A percentile compares a stretch with the other conserved stretches of the same genome.
Conservation (phyloP, 2,329 filamentous ascomycete species). For the Colletotrichum euphorbiae region DNA sequence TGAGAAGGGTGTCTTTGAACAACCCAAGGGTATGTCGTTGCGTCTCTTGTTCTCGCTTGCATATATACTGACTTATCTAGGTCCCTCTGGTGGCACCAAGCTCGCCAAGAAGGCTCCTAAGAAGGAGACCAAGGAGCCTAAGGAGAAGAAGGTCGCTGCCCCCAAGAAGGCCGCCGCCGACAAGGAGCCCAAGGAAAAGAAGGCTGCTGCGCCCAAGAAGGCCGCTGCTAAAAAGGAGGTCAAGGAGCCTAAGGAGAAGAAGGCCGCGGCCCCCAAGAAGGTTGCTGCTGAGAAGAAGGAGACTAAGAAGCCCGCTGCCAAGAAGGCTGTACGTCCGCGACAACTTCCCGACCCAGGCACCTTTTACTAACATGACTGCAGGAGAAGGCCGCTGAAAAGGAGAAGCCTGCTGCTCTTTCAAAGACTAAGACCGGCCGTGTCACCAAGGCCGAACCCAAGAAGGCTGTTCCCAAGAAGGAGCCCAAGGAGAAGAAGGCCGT, state of each 20-base stretch:
- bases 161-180: conserved; percentile 63
- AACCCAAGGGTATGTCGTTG: conserved; percentile 82
- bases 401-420: conserved; percentile 76
- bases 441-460: conserved; percentile 73
- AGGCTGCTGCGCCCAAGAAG: conserved; percentile 59
- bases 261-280: conserved; percentile 59
- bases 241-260: conserved; percentile 59
- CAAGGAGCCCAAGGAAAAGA: conserved; percentile 74
- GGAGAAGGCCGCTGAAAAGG: conserved; percentile 69
- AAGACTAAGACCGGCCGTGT: conserved; percentile 92
- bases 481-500: conserved; percentile 61
- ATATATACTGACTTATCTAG: conserved; percentile 55
- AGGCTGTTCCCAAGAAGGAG: conserved; percentile 59
- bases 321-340: conserved; percentile 46
- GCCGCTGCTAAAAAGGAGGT: conserved; percentile 58
- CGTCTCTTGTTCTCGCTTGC: neutral
- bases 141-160: conserved; percentile 45
- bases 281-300: conserved; percentile 48
- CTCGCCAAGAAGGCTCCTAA: conserved; percentile 74
- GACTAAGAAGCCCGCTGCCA: conserved; percentile 48
- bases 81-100: conserved; percentile 91
- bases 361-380: neutral
- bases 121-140: conserved; percentile 56
- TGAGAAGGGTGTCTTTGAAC: conserved; percentile 86
- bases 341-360: conserved; percentile 44